Conservation (phyloP, 2,329 filamentous ascomycete species). For the Ilyonectria robusta region DNA sequence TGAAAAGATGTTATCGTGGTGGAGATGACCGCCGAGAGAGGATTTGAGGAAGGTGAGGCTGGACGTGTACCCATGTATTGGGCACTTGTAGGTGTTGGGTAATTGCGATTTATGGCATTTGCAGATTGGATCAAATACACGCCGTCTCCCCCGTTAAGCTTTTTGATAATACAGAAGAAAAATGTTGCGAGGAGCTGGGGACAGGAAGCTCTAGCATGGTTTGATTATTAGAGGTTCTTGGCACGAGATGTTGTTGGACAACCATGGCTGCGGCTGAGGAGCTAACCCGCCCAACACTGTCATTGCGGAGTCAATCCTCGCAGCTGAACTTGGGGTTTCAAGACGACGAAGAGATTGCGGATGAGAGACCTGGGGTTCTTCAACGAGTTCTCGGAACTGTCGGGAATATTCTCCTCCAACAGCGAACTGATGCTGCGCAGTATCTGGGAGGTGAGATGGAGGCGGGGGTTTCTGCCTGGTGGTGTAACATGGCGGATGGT, state of each 20-base stretch:
- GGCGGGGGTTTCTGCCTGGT: slow-evolving; percentile 33
- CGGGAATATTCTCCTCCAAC: background rate
- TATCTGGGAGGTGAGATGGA: background rate
- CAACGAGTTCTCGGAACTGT: background rate
- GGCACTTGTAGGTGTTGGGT: background rate
- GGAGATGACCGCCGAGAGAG: too few species aligned
- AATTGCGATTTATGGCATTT: background rate
- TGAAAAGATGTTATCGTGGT: too few species aligned
- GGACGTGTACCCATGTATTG: background rate
- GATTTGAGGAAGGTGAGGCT: too few species aligned
- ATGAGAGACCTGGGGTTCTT: slow-evolving; percentile 1
- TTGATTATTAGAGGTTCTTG: background rate
- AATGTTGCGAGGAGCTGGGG: background rate
- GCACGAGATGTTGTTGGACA: slow-evolving; percentile 15
- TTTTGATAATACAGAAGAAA: background rate
- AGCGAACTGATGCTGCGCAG: background rate
- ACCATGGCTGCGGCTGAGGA: slow-evolving; percentile 8
- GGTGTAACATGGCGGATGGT: background rate
- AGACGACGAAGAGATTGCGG: background rate
- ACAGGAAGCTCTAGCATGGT: background rate
- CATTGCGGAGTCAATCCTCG: slow-evolving; percentile 1
- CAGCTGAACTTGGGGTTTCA: slow-evolving; percentile 9
- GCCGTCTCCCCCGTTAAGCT: background rate
- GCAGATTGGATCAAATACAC: background rate
- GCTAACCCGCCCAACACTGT: background rate